These are phyloP conservation scores for Clathrus columnatus DNA, from an alignment of 768 basidiomycete species.

Conservation along the genomic window DNA sequence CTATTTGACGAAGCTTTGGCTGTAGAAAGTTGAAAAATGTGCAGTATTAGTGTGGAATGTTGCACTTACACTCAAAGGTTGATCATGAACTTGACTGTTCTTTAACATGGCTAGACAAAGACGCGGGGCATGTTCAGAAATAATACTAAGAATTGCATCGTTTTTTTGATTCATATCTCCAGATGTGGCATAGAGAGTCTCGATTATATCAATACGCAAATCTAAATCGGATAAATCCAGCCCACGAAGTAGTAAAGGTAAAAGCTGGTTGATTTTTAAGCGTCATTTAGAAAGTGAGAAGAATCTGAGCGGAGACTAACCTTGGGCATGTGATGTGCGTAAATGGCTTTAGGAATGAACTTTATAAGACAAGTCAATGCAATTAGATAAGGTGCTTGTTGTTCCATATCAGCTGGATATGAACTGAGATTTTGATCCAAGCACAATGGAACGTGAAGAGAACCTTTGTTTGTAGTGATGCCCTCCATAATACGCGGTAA, in stretches of 20 bases:
- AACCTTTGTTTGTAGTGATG: conserved; percentile 30
- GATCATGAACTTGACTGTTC: conserved; percentile 43
- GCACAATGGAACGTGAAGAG: background rate
- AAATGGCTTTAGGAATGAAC: conserved; percentile 68
- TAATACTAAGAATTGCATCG: conserved; percentile 20
- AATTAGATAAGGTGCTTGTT: conserved; percentile 66
- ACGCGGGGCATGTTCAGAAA: conserved; percentile 63
- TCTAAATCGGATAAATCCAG: conserved; percentile 67
- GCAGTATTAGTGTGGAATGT: background rate
- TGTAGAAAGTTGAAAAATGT: background rate
- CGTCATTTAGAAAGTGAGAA: background rate
- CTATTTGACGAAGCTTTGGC: conserved; percentile 61
- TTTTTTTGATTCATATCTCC: conserved; percentile 26
- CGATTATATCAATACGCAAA: conserved; percentile 73
- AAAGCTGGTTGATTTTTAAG: conserved; percentile 42
- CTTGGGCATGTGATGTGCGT: conserved; percentile 55
- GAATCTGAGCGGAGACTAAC: conserved; percentile 17
- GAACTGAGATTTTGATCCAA: background rate
- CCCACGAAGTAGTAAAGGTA: conserved; percentile 81
- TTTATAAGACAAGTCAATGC: conserved; percentile 77
- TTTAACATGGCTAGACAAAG: conserved; percentile 66
- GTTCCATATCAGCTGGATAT: conserved; percentile 32
- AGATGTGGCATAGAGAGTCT: conserved; percentile 62
- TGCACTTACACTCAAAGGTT: conserved; percentile 47
- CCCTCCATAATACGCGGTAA: conserved; percentile 69